A percentile compares a stretch with the other conserved stretches of the same genome.
Evolutionary conservation across 495 filamentous ascomycete genomes (phyloP).

Genomic region (Penicillium antarcticum): DNA sequence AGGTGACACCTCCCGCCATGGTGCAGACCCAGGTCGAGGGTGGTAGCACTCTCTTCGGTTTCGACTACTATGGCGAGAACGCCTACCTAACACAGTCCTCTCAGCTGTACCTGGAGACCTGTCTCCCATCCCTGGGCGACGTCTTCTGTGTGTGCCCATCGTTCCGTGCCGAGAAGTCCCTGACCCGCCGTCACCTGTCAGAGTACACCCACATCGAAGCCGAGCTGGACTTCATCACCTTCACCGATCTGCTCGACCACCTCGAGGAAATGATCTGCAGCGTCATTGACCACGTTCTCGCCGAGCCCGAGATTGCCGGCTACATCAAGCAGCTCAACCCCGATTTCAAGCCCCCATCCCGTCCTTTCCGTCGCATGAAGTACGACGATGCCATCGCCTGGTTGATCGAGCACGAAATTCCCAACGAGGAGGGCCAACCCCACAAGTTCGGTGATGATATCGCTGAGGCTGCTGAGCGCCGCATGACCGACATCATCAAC

Average conservation of each 20-base stretch:
- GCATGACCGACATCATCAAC: conserved; percentile 96
- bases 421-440: conserved; percentile 85
- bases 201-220: conserved; percentile 98
- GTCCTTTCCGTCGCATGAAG: conserved; percentile 93
- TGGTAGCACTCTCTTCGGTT: conserved; percentile 88
- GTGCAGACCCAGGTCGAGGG: conserved; percentile 99
- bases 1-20: conserved; percentile 91
- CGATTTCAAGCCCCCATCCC: conserved; percentile 73
- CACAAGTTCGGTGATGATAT: conserved; percentile 97
- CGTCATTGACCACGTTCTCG: conserved; percentile 73
- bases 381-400: conserved; percentile 93
- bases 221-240: conserved; percentile 93
- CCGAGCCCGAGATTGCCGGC: conserved; percentile 64
- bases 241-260: conserved; percentile 87
- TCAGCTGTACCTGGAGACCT: conserved; percentile 97
- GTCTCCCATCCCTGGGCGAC: conserved; percentile 82
- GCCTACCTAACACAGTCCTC: conserved; percentile 96
- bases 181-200: conserved; percentile 90
- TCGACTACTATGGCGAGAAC: conserved; percentile 91
- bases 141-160: conserved; percentile 98
- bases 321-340: conserved; percentile 84
- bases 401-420: conserved; percentile 83
- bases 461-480: conserved; percentile 93
- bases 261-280: conserved; percentile 85
- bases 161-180: conserved; percentile 94